phyloP scores from a whole-genome alignment of 441 rosid species.

The Bruguiera hainesii region DNA sequence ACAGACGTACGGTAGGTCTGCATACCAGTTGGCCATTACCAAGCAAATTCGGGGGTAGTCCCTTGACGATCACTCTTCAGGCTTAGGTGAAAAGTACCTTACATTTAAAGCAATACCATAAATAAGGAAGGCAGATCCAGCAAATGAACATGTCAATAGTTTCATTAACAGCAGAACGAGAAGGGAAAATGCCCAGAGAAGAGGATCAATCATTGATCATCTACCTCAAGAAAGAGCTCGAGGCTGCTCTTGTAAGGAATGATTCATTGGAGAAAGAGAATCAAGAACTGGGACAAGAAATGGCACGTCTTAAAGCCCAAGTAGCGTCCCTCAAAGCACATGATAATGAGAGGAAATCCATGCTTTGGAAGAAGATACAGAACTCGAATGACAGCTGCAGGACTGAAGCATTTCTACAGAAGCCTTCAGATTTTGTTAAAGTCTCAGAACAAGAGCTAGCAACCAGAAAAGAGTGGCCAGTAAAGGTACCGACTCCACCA shows the following conservation, averaged over 20 bases:
- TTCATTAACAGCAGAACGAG: slow-evolving; percentile 18
- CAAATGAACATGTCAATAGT: slow-evolving; percentile 13
- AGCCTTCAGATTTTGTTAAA: slow-evolving; percentile 39
- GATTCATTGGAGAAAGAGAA: slow-evolving; percentile 75
- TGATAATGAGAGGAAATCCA: slow-evolving; percentile 82
- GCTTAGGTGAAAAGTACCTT: slow-evolving; percentile 44
- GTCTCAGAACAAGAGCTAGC: slow-evolving; percentile 30
- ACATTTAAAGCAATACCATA: slow-evolving; percentile 37
- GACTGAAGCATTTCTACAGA: slow-evolving; percentile 39
- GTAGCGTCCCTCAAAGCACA: slow-evolving; percentile 70
- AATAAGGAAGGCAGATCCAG: slow-evolving; percentile 28
- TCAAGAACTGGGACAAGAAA: slow-evolving; percentile 64
- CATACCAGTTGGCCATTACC: slow-evolving; percentile 22
- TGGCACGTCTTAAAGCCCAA: slow-evolving; percentile 58
- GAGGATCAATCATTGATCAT: slow-evolving; percentile 50
- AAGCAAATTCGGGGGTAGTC: slow-evolving; percentile 24
- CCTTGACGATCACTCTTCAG: slow-evolving; percentile 22
- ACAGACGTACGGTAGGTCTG: not conserved
- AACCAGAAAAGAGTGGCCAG: slow-evolving; percentile 28
- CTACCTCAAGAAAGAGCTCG: slow-evolving; percentile 58
- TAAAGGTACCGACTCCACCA: slow-evolving; percentile 34
- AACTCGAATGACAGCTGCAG: slow-evolving; percentile 42
- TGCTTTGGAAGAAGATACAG: slow-evolving; percentile 93
- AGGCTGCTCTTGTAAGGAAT: slow-evolving; percentile 47
- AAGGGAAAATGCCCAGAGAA: slow-evolving; percentile 42